phyloP scores from a whole-genome alignment of 2,329 filamentous ascomycete genomes.

The Apiospora kogelbergensis region DNA sequence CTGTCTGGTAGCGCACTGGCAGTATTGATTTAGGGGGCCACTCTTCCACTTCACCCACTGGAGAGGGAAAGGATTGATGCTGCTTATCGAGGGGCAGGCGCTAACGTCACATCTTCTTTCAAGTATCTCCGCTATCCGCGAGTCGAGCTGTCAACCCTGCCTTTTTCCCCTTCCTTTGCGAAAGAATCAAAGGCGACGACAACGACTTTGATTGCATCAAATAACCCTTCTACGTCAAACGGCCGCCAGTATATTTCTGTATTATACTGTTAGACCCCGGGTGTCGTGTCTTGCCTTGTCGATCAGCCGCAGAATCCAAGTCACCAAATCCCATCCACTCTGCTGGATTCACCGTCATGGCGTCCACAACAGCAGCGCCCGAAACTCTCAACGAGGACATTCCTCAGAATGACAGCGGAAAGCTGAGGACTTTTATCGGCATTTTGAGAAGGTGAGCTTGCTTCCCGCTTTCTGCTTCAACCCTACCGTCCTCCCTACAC shows the following conservation, averaged over 20 bases:
- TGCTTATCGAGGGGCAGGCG: conserved; percentile 9
- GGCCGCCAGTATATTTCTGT: neutral
- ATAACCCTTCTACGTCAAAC: neutral
- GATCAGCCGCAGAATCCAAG: neutral
- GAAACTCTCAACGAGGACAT: conserved; percentile 30
- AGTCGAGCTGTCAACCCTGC: conserved; percentile 7
- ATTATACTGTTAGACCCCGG: neutral
- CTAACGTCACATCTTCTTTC: conserved; percentile 10
- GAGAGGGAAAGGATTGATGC: neutral
- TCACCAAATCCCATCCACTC: neutral
- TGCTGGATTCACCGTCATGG: conserved; percentile 20
- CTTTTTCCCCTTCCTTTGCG: neutral
- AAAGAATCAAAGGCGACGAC: neutral
- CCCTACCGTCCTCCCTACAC: neutral
- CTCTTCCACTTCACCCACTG: neutral
- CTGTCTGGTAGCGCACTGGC: neutral
- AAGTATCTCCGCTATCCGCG: conserved; percentile 8
- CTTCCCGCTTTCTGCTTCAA: neutral
- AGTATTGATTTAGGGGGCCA: neutral
- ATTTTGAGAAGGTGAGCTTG: conserved; percentile 79
- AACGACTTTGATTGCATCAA: neutral
- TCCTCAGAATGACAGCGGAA: conserved; percentile 74
- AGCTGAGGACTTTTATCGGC: conserved; percentile 83
- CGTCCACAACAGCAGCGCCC: conserved; percentile 22
- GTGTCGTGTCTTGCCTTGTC: neutral